Conservation (phyloP, 495 filamentous ascomycete genomes). For the Aspergillus carlsbadensis region DNA sequence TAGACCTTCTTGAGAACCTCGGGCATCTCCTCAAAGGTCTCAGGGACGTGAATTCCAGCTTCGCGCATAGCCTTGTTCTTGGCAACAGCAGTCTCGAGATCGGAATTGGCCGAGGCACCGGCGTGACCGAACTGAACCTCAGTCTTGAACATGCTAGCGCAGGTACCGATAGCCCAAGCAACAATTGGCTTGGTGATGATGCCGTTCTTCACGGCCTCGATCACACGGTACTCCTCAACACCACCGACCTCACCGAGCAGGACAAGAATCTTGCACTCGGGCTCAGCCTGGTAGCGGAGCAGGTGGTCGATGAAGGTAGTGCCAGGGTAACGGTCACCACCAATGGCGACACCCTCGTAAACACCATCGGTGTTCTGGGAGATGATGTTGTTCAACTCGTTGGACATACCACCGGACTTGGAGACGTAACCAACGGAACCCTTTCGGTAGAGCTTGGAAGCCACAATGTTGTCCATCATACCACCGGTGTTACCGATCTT, state of each 20-base stretch:
- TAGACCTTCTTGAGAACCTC: constrained; percentile 73
- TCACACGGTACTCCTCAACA: constrained; percentile 99
- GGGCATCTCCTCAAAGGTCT: constrained; percentile 97
- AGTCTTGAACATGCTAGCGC: constrained; percentile 99
- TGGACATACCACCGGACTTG: constrained; percentile 99
- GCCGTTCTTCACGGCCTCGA: constrained; percentile 94
- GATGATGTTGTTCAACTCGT: constrained; percentile 99
- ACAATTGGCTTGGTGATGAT: constrained; percentile 96
- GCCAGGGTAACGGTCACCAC: constrained; percentile 97
- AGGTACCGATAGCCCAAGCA: constrained; percentile 98
- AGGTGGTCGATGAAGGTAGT: constrained; percentile 99
- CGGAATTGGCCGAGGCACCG: constrained; percentile 96
- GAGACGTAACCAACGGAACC: constrained; percentile 98
- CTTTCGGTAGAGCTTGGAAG: constrained; percentile 99
- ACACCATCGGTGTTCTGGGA: constrained; percentile 94
- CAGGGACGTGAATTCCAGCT: constrained; percentile 89
- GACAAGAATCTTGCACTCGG: constrained; percentile 94
- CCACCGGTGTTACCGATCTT: constrained; percentile 99
- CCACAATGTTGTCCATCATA: constrained; percentile 99
- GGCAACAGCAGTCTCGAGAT: constrained; percentile 91
- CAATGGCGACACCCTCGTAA: constrained; percentile 98
- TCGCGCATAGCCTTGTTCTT: constrained; percentile 98
- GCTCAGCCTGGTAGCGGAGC: constrained; percentile 90
- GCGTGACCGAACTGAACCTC: constrained; percentile 99
- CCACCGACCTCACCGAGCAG: constrained; percentile 98